Evolutionary conservation across 495 filamentous ascomycete species (phyloP), one percentile per base, ranked within the genome.

Genomic region (Lophiostoma macrostomum): DNA sequence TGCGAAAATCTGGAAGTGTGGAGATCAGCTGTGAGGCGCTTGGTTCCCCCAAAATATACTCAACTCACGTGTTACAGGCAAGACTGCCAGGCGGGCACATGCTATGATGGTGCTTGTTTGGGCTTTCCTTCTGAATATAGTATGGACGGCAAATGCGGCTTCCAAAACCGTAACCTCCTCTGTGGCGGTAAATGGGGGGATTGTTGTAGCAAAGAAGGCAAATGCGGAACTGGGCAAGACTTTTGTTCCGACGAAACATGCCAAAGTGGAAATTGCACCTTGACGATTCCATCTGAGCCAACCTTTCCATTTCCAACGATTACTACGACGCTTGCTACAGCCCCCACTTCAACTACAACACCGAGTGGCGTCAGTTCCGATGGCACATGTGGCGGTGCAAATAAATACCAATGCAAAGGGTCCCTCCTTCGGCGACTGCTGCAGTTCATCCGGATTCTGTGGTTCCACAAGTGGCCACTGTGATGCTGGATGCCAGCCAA

Each of bases 301-400:
- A 6, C n/a, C 11, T 5, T 6, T 16, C 23, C 7, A 12, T 5
- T 32, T 5, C 42, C 42, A n/a, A n/a, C n/a, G n/a, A n/a, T n/a
- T n/a, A n/a, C n/a, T n/a, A n/a, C n/a, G n/a, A n/a, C n/a, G n/a
- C n/a, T n/a, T n/a, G n/a, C n/a, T n/a, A n/a, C n/a, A n/a, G n/a
- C n/a, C n/a, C n/a, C n/a, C n/a, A n/a, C n/a, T n/a, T n/a, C n/a
- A n/a, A n/a, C n/a, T n/a, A n/a, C n/a, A n/a, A n/a, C n/a, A n/a
- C n/a, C n/a, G n/a, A n/a, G n/a, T n/a, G n/a, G n/a, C n/a, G n/a
- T n/a, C n/a, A n/a, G n/a, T n/a, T n/a, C n/a, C n/a, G n/a, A n/a
- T n/a, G n/a, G n/a, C n/a, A n/a, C n/a, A n/a, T 35, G 42, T 19
- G 46, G 46, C 25, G 46, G 66, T 58, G 55, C 42, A 41, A 66